A percentile compares a stretch with the other conserved stretches of the same genome.
phyloP scores from a whole-genome alignment of 176 grass and related monocot species.

The Musa itinerans region DNA sequence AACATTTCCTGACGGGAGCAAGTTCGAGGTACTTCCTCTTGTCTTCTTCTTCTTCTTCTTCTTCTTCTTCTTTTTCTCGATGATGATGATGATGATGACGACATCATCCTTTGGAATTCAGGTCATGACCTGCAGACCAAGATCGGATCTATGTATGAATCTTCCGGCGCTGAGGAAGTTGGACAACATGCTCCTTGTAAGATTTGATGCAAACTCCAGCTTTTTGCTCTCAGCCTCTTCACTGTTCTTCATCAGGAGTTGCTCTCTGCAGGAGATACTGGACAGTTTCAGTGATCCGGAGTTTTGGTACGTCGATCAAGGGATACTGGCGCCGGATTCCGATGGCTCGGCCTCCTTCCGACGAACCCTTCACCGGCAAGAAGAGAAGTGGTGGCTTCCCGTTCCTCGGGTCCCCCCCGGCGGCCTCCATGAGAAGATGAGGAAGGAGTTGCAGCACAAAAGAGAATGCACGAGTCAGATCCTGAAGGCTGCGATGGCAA shows the following conservation, averaged over 20 bases:
- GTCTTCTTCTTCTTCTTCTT: neutral
- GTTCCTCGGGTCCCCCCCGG: slow-evolving; percentile 39
- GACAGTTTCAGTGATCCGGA: slow-evolving; percentile 70
- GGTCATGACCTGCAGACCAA: slow-evolving; percentile 84
- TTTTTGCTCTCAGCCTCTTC: neutral
- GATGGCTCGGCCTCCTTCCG: slow-evolving; percentile 58
- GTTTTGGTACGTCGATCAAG: slow-evolving; percentile 99
- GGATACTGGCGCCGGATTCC: slow-evolving; percentile 58
- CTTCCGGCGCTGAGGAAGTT: slow-evolving; percentile 85
- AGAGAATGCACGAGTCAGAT: slow-evolving; percentile 59
- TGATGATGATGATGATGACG: neutral
- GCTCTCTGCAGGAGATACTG: slow-evolving; percentile 55
- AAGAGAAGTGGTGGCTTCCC: slow-evolving; percentile 77
- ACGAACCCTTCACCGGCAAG: slow-evolving; percentile 5
- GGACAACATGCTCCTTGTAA: slow-evolving; percentile 93
- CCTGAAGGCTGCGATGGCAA: slow-evolving; percentile 62
- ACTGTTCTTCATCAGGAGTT: neutral
- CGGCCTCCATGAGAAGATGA: slow-evolving; percentile 38
- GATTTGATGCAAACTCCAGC: slow-evolving; percentile 5
- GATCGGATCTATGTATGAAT: slow-evolving; percentile 76
- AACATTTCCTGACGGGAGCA: slow-evolving; percentile 77
- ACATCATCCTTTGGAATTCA: slow-evolving; percentile 11
- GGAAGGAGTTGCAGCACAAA: slow-evolving; percentile 48
- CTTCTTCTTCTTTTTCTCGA: neutral
- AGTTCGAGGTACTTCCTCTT: slow-evolving; percentile 54